phyloP scores from a whole-genome alignment of 495 filamentous ascomycete species.

The Lineolata rhizophorae region DNA sequence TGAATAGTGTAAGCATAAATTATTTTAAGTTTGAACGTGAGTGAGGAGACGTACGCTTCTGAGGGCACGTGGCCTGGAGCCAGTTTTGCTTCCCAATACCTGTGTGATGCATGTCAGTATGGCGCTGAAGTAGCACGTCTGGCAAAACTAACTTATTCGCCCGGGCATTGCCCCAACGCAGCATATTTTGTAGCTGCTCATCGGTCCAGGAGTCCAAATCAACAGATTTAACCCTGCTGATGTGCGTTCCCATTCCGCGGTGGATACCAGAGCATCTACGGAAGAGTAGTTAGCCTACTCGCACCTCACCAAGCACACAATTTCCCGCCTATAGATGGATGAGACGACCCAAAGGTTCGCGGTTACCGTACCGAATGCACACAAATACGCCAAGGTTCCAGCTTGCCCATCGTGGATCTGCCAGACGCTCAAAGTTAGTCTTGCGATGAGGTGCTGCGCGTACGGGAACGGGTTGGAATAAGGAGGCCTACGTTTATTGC shows the following conservation, averaged over 20 bases:
- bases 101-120: constrained; percentile 14
- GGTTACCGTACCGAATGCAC: constrained; percentile 61
- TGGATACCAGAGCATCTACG: constrained; percentile 79
- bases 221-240: constrained; percentile 92
- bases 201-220: constrained; percentile 97
- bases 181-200: constrained; percentile 78
- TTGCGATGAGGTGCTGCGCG: background rate
- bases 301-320: background rate
- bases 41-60: too few species aligned
- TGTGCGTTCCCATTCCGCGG: constrained; percentile 95
- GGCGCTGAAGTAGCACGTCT: background rate
- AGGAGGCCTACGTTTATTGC: constrained; percentile 65
- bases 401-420: constrained; percentile 93
- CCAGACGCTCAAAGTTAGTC: background rate
- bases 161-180: constrained; percentile 84
- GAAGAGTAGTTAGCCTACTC: too few species aligned
- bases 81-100: constrained; percentile 91
- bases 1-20: too few species aligned
- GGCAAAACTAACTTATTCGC: constrained; percentile 60
- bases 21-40: too few species aligned
- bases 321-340: too few species aligned
- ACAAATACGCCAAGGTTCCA: constrained; percentile 94
- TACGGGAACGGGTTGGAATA: background rate
- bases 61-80: constrained; percentile 82
- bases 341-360: too few species aligned